Evolutionary conservation across 441 rosid species (phyloP), one percentile per base, ranked within the genome.

Genomic region (Populus hybrid): DNA sequence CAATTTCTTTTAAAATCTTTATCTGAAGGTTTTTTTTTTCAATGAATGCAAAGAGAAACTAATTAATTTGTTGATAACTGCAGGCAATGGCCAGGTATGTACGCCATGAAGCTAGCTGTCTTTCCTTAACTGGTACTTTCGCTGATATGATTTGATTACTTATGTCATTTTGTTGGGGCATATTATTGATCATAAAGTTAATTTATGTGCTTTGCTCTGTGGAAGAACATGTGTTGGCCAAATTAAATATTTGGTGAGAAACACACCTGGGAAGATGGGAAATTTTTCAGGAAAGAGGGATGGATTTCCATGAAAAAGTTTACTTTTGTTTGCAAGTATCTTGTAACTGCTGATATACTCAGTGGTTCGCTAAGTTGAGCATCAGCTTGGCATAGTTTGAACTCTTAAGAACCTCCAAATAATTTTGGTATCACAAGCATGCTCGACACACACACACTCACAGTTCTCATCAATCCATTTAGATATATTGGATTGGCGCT

Each of bases 41-140:
- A 8, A 64, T 40, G 35, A 46, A 46, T 70, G 16, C 12, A 34
- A 28, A 61, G 36, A 32, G 28, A 38, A 1, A 66, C 71, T 84
- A 69, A 80, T 75, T 74, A 21, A 24, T 38, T 79, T 72, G 64
- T 9, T 36, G 76, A 10, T 83, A 34, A 80, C 63, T 86, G 81
- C 91, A 97, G 99, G 98, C 94, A 78, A 91, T 94, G 98, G 88
- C 95, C 75, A 89, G 98, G 84, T 96, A 94, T 84, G 96, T 89
- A 57, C 90, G 90, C 50, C 89, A 88, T 66, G 98, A 97, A 89
- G 89, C 87, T 64, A 68, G 84, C 75, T 94, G 94, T 82, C 89
- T 93, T 65, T 90, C 97, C 35, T 84, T 94, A 80, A 94, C 99
- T 65, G 95, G 98, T n/a, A 6, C 26, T 50, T 35, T 24, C 10